Evolutionary conservation across 805 yeast genomes (phyloP).

Genomic region (Aciculoconidium aculeatum): DNA sequence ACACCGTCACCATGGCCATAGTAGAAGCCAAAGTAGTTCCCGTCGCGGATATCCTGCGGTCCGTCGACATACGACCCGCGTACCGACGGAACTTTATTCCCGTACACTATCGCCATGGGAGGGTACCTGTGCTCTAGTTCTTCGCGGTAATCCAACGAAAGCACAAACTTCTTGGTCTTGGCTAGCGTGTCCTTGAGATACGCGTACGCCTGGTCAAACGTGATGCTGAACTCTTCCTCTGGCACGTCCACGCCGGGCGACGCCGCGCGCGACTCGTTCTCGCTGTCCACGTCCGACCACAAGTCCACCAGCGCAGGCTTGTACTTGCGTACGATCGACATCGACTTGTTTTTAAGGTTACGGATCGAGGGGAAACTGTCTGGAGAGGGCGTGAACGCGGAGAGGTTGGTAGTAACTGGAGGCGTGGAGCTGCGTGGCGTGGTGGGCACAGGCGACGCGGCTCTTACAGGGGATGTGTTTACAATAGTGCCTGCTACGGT

Average conservation of each 20-base stretch:
- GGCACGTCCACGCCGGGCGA: background rate
- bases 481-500: no score
- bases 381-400: no score
- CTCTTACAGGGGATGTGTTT: no score
- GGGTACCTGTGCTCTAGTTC: constrained; percentile 53
- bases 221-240: constrained; percentile 14
- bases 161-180: constrained; percentile 51
- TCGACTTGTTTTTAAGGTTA: constrained; percentile 19
- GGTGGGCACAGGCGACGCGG: no score
- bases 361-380: constrained; percentile 18
- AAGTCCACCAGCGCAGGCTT: constrained; percentile 1
- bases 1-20: constrained; percentile 96
- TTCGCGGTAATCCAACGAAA: constrained; percentile 50
- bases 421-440: no score
- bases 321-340: constrained; percentile 5
- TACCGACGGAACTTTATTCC: constrained; percentile 78
- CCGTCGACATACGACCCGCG: constrained; percentile 69
- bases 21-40: constrained; percentile 68
- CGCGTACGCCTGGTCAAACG: constrained; percentile 54
- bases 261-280: constrained; percentile 2
- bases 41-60: constrained; percentile 56
- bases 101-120: constrained; percentile 78
- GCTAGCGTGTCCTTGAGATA: constrained; percentile 60
- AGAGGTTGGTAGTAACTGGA: no score
- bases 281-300: background rate